Evolutionary conservation across 495 filamentous ascomycete species (phyloP).

Genomic region (Penicillium simplicissimum): DNA sequence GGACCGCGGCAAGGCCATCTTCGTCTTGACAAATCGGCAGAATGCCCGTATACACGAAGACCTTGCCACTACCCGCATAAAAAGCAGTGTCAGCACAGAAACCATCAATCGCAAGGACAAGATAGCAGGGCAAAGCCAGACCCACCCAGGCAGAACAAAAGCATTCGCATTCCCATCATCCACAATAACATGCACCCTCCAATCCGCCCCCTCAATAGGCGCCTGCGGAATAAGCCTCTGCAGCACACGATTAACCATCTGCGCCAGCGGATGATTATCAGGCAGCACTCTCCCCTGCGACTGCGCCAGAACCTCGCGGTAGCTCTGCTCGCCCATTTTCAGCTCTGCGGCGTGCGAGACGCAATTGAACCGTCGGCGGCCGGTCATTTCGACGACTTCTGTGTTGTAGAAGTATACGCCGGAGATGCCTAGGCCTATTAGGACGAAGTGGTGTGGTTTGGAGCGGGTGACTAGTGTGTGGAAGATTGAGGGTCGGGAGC

Average conservation of each 20-base stretch:
- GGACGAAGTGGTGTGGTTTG: constrained; percentile 37
- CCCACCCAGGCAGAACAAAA: constrained; percentile 80
- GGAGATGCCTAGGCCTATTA: constrained; percentile 31
- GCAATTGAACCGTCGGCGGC: constrained; percentile 80
- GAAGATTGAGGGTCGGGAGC: constrained; percentile 17
- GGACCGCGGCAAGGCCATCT: constrained; percentile 76
- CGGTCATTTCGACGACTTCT: constrained; percentile 74
- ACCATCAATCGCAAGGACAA: not conserved
- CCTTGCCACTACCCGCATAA: constrained; percentile 62
- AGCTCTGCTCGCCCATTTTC: constrained; percentile 52
- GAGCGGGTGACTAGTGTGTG: constrained; percentile 20
- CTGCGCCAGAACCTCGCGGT: constrained; percentile 51
- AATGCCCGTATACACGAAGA: constrained; percentile 89
- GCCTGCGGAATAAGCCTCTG: constrained; percentile 67
- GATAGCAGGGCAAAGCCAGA: too few species aligned
- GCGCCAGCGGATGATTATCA: constrained; percentile 49
- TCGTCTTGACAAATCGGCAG: constrained; percentile 70
- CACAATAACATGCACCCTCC: constrained; percentile 87
- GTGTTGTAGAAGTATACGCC: constrained; percentile 71
- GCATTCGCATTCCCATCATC: constrained; percentile 68
- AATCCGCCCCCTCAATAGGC: constrained; percentile 61
- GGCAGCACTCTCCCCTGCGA: constrained; percentile 52
- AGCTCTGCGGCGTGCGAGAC: constrained; percentile 58
- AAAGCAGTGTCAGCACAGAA: constrained; percentile 9
- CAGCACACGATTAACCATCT: constrained; percentile 68